A percentile compares a stretch with the other conserved stretches of the same genome.
These are phyloP conservation scores for Aspergillus melleus DNA, from an alignment of 2,329 filamentous ascomycete species.

Conservation along the genomic window DNA sequence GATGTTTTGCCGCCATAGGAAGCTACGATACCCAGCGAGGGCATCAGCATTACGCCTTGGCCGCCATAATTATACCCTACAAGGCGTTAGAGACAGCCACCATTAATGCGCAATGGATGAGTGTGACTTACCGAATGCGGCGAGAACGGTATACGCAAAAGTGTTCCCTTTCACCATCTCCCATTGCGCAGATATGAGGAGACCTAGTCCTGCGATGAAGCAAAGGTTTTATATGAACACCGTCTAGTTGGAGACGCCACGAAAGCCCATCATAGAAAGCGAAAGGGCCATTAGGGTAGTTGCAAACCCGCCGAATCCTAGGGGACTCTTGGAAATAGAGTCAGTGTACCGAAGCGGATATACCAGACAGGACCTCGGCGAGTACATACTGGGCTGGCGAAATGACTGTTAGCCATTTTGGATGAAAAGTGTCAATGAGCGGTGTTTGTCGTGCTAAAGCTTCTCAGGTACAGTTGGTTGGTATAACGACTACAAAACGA, in stretches of 20 bases:
- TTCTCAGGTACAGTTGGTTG: too few species aligned
- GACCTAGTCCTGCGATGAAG: not conserved
- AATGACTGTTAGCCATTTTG: not conserved
- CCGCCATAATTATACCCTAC: not conserved
- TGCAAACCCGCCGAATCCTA: not conserved
- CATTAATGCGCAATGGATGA: not conserved
- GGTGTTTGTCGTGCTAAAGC: not conserved
- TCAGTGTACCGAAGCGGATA: not conserved
- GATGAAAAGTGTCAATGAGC: not conserved
- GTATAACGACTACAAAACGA: too few species aligned
- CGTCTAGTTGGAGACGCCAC: not conserved
- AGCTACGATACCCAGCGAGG: not conserved
- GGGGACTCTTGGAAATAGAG: not conserved
- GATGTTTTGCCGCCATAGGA: not conserved
- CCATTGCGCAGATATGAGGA: not conserved
- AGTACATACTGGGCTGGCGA: not conserved
- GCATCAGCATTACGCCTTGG: not conserved
- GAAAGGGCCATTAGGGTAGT: not conserved
- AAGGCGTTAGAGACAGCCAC: not conserved
- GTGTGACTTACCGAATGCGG: not conserved
- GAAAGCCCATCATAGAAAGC: not conserved
- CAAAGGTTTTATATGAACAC: not conserved
- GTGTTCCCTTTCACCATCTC: not conserved
- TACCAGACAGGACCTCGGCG: not conserved
- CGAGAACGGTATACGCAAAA: not conserved